phyloP scores from a whole-genome alignment of 176 grass and related monocot species.

The Pontederia paniculata region DNA sequence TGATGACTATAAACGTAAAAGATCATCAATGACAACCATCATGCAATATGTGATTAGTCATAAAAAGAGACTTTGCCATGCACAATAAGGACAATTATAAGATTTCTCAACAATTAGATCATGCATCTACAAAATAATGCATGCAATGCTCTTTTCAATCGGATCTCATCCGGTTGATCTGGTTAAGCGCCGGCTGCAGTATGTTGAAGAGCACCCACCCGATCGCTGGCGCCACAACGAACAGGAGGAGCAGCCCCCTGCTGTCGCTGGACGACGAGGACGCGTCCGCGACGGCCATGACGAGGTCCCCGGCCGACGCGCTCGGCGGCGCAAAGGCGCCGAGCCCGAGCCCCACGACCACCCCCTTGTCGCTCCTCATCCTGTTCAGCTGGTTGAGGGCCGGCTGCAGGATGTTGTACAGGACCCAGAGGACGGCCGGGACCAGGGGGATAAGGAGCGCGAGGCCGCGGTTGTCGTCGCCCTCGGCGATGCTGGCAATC shows the following conservation, averaged over 20 bases:
- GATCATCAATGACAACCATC: no score
- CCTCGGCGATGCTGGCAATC: conserved; percentile 1
- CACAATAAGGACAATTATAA: no score
- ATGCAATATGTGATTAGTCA: no score
- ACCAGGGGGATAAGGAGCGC: neutral
- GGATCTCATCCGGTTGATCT: conserved; percentile 1
- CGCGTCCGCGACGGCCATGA: neutral
- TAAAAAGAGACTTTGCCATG: no score
- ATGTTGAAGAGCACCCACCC: conserved; percentile 3
- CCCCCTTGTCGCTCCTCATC: conserved; percentile 3
- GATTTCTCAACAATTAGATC: no score
- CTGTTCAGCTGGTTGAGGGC: conserved; percentile 9
- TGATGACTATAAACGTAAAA: no score
- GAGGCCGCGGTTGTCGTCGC: neutral
- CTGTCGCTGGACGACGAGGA: neutral
- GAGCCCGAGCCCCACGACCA: neutral
- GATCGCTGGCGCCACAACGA: neutral
- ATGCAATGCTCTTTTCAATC: neutral
- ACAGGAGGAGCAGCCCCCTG: conserved; percentile 2
- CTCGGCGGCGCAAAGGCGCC: neutral
- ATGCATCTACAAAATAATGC: no score
- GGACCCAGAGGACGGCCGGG: neutral
- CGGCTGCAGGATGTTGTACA: conserved; percentile 5
- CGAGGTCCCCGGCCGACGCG: neutral
- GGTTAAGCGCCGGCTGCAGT: conserved; percentile 4